phyloP scores from a whole-genome alignment of 2,329 filamentous ascomycete species.

The Paecilomyces variotii region DNA sequence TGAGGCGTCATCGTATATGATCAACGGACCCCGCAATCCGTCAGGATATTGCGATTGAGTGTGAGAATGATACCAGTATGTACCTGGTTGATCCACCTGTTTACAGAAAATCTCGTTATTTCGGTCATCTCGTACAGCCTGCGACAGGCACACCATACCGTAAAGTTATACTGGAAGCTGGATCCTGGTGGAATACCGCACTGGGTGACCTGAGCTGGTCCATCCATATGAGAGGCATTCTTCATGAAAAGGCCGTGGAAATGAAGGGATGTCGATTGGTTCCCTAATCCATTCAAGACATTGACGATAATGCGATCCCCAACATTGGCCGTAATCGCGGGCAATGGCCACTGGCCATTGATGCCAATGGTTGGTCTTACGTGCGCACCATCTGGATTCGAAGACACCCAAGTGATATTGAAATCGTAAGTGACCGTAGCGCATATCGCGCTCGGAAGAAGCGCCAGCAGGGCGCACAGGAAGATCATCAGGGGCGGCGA shows the following conservation, averaged over 20 bases:
- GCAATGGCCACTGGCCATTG: slow-evolving; percentile 65
- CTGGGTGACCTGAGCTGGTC: slow-evolving; percentile 55
- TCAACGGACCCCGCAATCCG: slow-evolving; percentile 52
- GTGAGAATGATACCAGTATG: slow-evolving; percentile 68
- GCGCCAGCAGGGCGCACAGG: background rate
- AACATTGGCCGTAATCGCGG: slow-evolving; percentile 31
- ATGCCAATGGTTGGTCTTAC: slow-evolving; percentile 59
- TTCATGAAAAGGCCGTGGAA: slow-evolving; percentile 65
- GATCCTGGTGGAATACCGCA: slow-evolving; percentile 56
- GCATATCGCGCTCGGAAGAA: background rate
- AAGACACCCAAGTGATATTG: slow-evolving; percentile 58
- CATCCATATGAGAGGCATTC: slow-evolving; percentile 60
- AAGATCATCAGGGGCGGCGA: background rate
- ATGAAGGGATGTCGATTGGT: slow-evolving; percentile 18
- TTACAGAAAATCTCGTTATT: background rate
- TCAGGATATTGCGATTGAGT: slow-evolving; percentile 57
- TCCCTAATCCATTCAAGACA: slow-evolving; percentile 14
- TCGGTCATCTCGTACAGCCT: background rate
- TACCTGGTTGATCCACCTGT: slow-evolving; percentile 53
- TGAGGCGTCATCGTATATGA: slow-evolving; percentile 51
- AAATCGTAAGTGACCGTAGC: slow-evolving; percentile 47
- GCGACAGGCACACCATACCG: background rate
- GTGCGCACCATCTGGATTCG: slow-evolving; percentile 59
- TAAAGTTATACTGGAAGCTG: slow-evolving; percentile 43
- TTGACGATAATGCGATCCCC: slow-evolving; percentile 9